phyloP scores from a whole-genome alignment of 1,139 yeast species.

The Torulaspora pretoriensis region DNA sequence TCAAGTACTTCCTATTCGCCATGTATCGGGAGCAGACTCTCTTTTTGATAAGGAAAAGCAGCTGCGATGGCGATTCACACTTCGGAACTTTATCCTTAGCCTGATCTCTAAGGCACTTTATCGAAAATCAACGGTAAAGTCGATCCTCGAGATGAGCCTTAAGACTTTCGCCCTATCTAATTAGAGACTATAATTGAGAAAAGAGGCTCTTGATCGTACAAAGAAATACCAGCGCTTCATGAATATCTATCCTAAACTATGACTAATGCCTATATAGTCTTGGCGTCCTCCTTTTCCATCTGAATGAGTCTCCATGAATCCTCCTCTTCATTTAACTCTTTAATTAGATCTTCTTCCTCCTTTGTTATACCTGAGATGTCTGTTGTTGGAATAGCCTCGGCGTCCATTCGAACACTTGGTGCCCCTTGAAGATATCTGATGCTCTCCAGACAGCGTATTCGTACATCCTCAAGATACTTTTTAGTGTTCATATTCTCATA shows the following conservation, averaged over 20 bases:
- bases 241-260: neutral
- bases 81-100: no score
- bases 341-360: conserved; percentile 46
- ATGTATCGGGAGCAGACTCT: neutral
- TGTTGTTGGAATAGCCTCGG: conserved; percentile 74
- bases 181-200: no score
- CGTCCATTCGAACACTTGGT: conserved; percentile 91
- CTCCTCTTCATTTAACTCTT: conserved; percentile 46
- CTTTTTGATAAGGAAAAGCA: no score
- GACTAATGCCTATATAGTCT: conserved; percentile 32
- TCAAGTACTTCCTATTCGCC: conserved; percentile 5
- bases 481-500: conserved; percentile 84
- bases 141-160: no score
- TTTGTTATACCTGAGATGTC: conserved; percentile 55
- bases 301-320: conserved; percentile 37
- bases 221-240: neutral
- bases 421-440: conserved; percentile 81
- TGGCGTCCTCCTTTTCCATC: conserved; percentile 40
- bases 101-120: no score
- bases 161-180: no score
- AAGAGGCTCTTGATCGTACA: no score
- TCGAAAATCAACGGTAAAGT: no score
- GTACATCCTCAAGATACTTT: conserved; percentile 76
- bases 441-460: conserved; percentile 74
- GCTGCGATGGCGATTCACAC: no score